phyloP scores from a whole-genome alignment of 2,329 filamentous ascomycete species.

The Ophiostoma ips region DNA sequence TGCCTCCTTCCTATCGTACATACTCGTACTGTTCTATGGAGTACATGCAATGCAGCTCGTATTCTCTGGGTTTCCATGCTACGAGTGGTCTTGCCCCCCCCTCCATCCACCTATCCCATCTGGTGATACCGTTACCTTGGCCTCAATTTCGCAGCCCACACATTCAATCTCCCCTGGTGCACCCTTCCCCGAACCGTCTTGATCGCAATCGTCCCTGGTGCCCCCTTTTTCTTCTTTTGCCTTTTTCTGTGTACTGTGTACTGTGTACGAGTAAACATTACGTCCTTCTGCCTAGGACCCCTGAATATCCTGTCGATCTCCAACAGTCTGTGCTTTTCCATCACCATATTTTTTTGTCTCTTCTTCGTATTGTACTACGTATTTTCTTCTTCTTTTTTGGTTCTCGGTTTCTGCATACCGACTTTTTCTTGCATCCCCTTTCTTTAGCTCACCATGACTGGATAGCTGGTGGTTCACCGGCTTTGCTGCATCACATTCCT shows the following conservation, averaged over 20 bases:
- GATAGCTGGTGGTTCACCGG: background rate
- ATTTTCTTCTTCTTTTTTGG: background rate
- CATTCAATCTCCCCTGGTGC: background rate
- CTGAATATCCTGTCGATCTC: conserved; percentile 7
- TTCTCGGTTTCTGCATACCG: background rate
- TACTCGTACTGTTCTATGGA: too few species aligned
- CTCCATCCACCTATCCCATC: background rate
- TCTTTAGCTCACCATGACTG: background rate
- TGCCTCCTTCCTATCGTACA: too few species aligned
- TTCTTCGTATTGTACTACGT: too few species aligned
- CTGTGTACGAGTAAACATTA: background rate
- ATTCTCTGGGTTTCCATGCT: too few species aligned
- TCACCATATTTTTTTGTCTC: background rate
- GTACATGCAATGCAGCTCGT: too few species aligned
- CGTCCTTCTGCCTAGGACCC: background rate
- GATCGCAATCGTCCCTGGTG: background rate
- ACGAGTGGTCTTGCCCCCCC: background rate
- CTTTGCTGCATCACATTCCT: too few species aligned
- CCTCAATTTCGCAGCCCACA: conserved; percentile 1
- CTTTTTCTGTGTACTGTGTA: background rate
- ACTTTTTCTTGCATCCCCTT: background rate
- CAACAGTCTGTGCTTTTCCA: background rate
- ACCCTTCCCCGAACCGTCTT: background rate
- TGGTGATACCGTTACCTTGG: conserved; percentile 7
- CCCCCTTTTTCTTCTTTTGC: background rate